A percentile compares a stretch with the other conserved stretches of the same genome.
Evolutionary conservation across 75 land plant species (phyloP).

Genomic region (Selaginella tamariscina): DNA sequence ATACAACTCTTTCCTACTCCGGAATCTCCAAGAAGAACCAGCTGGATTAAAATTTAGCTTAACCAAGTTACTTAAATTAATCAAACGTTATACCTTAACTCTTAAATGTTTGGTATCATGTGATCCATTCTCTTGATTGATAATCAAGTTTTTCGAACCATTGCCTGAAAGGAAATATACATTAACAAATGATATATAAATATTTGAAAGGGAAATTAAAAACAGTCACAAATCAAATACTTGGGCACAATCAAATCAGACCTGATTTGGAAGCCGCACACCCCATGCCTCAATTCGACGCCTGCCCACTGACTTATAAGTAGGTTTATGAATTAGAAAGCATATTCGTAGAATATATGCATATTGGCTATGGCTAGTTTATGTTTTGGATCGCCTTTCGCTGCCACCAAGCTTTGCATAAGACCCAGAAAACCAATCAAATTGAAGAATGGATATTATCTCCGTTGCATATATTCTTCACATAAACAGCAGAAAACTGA

Average conservation of each 20-base stretch:
- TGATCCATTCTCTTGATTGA: not conserved
- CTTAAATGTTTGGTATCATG: not conserved
- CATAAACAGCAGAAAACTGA: too few species aligned
- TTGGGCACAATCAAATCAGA: not conserved
- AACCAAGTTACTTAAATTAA: not conserved
- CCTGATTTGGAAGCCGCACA: not conserved
- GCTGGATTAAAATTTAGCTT: slow-evolving; percentile 11
- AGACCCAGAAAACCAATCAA: too few species aligned
- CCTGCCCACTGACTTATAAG: too few species aligned
- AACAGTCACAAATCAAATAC: not conserved
- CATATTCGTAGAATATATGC: too few species aligned
- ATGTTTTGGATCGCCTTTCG: too few species aligned
- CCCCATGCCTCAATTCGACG: too few species aligned
- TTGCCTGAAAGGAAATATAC: not conserved
- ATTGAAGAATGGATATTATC: too few species aligned
- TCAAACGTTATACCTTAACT: not conserved
- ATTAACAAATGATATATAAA: too few species aligned
- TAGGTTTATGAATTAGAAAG: too few species aligned
- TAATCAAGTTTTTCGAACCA: not conserved
- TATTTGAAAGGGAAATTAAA: not conserved
- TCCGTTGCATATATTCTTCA: too few species aligned
- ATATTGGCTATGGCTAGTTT: too few species aligned
- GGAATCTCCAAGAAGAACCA: slow-evolving; percentile 83
- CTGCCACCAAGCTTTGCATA: too few species aligned
- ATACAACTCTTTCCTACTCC: slow-evolving; percentile 99